These are phyloP conservation scores for Hemerocallis citrina DNA, from an alignment of 106 monocot genomes.

Conservation along the genomic window DNA sequence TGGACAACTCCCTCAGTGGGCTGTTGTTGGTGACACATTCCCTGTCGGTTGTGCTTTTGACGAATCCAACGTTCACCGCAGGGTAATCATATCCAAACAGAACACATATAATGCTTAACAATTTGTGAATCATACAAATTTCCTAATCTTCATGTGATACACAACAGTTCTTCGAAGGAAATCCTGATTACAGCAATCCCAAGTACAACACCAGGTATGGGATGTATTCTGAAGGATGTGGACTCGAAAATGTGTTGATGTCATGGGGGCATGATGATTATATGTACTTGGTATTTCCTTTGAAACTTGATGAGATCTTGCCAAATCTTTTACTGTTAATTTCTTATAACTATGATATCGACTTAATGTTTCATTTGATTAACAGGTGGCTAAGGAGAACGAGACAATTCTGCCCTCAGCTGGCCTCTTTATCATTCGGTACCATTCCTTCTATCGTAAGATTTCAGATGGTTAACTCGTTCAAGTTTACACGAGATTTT, in stretches of 20 bases:
- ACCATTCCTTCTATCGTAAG: slow-evolving; percentile 88
- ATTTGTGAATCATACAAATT: neutral
- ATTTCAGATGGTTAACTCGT: slow-evolving; percentile 3
- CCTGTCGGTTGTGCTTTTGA: slow-evolving; percentile 83
- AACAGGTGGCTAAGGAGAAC: slow-evolving; percentile 82
- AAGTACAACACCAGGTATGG: slow-evolving; percentile 60
- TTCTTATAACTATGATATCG: neutral
- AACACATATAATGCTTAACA: neutral
- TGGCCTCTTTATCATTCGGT: slow-evolving; percentile 76
- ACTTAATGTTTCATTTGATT: neutral
- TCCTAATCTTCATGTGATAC: neutral
- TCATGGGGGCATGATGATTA: slow-evolving; percentile 96
- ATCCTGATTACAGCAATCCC: slow-evolving; percentile 57
- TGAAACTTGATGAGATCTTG: neutral
- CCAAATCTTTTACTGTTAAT: neutral
- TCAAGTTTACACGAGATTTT: neutral
- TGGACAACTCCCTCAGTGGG: slow-evolving; percentile 89
- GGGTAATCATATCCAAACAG: slow-evolving; percentile 21
- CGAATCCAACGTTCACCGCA: slow-evolving; percentile 62
- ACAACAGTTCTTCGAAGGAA: slow-evolving; percentile 60
- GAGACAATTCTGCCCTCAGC: slow-evolving; percentile 66
- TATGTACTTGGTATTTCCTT: slow-evolving; percentile 70
- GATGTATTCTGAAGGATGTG: slow-evolving; percentile 73
- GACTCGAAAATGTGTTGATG: slow-evolving; percentile 79
- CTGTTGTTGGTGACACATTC: slow-evolving; percentile 86